Base-by-base conservation (phyloP, 768 basidiomycete species). In the Phlebiopsis gigantea region DNA sequence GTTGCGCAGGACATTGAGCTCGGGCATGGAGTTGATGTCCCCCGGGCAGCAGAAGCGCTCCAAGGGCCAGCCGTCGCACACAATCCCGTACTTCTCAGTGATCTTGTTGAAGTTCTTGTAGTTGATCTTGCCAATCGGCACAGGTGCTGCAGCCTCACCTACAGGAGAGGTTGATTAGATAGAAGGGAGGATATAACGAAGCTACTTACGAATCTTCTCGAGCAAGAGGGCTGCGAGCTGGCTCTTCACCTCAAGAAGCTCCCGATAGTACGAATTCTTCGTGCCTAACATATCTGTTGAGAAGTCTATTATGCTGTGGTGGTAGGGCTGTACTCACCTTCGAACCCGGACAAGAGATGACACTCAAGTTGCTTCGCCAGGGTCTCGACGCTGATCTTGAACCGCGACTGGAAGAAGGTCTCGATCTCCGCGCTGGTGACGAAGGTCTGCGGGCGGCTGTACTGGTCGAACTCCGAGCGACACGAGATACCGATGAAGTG, bases 1-100 rank as follows among this genome's bases (percentile, higher is more conserved):
- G n/a, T 57, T 39, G 17, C 43, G 57, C 4, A 61, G 50, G 2
- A 62, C 21, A 9, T 56, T 42, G 9, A 65, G 42, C 28, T 65
- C 66, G 10, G 53, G 41, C 19, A 41, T 51, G 10, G 57, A 58
- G 14, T 29, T 44, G 43, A 44, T 44, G 8, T 17, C 14, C 17
- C 43, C 43, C 14, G 43, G 43, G 43, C 43, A 44, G 7, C 7
- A 7, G n/a, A 44, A 44, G 14, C 21, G 43, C 43, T 44, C 43
- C 6, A 44, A n/a, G 17, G 43, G 43, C 43, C 43, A 44, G 43
- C 21, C 21, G 8, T 44, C 21, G n/a, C 43, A 44, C 8, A 44
- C 21, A n/a, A 44, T 19, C 6, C 43, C 43, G 21, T n/a, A 44
- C 21, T 44, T 44, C 14, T 44, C 21, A 7, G 43, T 44, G 8